These are phyloP conservation scores for Mortierella sp. DNA, from an alignment of 371 early-diverging fungal species.

Conservation along the genomic window DNA sequence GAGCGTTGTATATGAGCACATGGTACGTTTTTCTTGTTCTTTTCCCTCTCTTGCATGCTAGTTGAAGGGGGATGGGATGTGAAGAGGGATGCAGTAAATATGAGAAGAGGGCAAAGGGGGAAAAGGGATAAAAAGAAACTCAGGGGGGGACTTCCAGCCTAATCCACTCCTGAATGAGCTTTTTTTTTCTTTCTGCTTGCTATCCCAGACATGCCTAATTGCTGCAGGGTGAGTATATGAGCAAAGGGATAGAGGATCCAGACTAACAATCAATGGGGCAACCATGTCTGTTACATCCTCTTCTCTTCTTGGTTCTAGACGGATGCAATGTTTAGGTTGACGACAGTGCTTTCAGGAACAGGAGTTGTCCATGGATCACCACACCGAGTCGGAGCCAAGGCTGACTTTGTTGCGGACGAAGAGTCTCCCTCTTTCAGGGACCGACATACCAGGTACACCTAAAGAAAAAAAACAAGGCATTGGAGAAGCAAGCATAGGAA, in stretches of 20 bases:
- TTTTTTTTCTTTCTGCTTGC: background rate
- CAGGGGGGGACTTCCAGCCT: too few relatives aligned
- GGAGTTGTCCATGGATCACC: slow-evolving; percentile 61
- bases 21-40: slow-evolving; percentile 40
- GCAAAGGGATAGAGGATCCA: background rate
- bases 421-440: slow-evolving; percentile 64
- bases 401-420: slow-evolving; percentile 63
- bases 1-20: slow-evolving; percentile 60
- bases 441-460: slow-evolving; percentile 60
- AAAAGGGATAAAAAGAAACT: background rate
- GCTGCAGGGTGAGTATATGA: background rate
- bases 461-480: background rate
- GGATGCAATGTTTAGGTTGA: slow-evolving; percentile 66
- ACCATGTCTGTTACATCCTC: background rate
- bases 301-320: slow-evolving; percentile 44
- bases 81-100: too few relatives aligned
- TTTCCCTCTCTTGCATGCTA: background rate
- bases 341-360: slow-evolving; percentile 60
- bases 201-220: background rate
- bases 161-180: background rate
- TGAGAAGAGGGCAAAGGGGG: background rate
- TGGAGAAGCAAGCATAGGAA: background rate
- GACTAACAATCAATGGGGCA: background rate
- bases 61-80: background rate
- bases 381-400: slow-evolving; percentile 47